Base-by-base conservation (phyloP, 768 basidiomycete species). In the Crucibulum laeve region DNA sequence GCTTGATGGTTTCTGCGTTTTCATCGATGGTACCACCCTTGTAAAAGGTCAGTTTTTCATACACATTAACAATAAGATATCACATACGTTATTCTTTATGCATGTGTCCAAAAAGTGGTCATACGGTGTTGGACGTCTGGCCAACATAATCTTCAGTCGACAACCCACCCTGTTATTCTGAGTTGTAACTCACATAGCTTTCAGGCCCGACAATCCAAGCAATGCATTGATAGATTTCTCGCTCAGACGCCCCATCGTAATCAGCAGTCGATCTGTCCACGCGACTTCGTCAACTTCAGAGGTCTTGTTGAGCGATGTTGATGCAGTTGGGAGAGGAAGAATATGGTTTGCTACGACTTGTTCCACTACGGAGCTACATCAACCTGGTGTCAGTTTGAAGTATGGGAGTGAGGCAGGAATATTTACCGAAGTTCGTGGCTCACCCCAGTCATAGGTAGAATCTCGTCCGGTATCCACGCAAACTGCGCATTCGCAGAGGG, bases 11-110 rank as follows among this genome's bases (percentile, higher is more conserved):
- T 35, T 87, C 86, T 55, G 89, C 88, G 48, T 91, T 72, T 48
- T 86, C 79, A 53, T 96, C 93, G 39, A 96, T 87, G 35, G 92
- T 74, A 1, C 95, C 95, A 1, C 92, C 93, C 92, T 96, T 48
- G 30, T 4, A 30, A 4, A 39, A 24, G 30, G 40, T 53, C 21
- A 50, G 36, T 23, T 11, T 40, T 22, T 21, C 2, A 19, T 10
- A 24, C n/a, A 25, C 18, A 4, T 30, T 44, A 22, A 18, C 33
- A 25, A 22, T n/a, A 19, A 8, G 18, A 45, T 41, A 38, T 24
- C 22, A 65, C 87, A 46, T 48, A 94, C 94, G 55, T 97, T 98
- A 57, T 93, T 80, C 38, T 80, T 73, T 46, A 88, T 75, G 58
- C 90, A 96, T 32, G 71, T 71, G 6, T 82, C 71, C 7, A 96